These are phyloP conservation scores for Candida awuae DNA, from an alignment of 805 yeast genomes.

Conservation along the genomic window DNA sequence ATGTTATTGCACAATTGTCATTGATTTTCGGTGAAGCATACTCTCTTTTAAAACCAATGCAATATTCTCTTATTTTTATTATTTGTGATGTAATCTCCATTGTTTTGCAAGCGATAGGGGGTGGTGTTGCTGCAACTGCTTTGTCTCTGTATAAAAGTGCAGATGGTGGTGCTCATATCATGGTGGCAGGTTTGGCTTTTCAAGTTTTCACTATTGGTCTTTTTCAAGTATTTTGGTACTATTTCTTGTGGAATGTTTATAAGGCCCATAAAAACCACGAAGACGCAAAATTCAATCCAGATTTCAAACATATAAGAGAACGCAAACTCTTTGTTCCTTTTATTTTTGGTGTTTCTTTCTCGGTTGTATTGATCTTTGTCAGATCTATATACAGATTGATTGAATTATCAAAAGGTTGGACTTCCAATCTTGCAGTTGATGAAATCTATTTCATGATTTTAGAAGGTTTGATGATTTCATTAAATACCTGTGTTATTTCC, in stretches of 20 bases:
- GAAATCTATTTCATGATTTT: constrained; percentile 49
- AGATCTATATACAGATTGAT: constrained; percentile 68
- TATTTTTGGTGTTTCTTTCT: constrained; percentile 37
- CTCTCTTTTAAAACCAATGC: constrained; percentile 48
- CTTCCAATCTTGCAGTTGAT: constrained; percentile 49
- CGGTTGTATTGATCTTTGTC: constrained; percentile 48
- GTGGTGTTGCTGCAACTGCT: constrained; percentile 56
- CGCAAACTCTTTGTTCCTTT: constrained; percentile 33
- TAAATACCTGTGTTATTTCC: constrained; percentile 39
- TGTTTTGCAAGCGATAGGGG: constrained; percentile 67
- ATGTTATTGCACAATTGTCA: constrained; percentile 56
- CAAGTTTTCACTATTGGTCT: constrained; percentile 66
- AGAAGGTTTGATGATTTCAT: constrained; percentile 53
- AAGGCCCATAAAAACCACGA: constrained; percentile 22
- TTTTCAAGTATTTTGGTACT: constrained; percentile 44
- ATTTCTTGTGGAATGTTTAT: constrained; percentile 38
- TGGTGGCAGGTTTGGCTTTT: constrained; percentile 71
- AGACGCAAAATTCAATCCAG: constrained; percentile 29
- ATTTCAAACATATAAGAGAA: constrained; percentile 30
- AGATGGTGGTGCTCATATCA: constrained; percentile 49
- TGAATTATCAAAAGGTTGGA: constrained; percentile 66
- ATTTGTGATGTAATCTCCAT: constrained; percentile 57
- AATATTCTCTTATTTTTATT: constrained; percentile 58
- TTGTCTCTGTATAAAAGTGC: constrained; percentile 27
- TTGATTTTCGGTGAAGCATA: constrained; percentile 51